Evolutionary conservation across 352 stramenopile species (phyloP).

Genomic region (Albugo laibachii): DNA sequence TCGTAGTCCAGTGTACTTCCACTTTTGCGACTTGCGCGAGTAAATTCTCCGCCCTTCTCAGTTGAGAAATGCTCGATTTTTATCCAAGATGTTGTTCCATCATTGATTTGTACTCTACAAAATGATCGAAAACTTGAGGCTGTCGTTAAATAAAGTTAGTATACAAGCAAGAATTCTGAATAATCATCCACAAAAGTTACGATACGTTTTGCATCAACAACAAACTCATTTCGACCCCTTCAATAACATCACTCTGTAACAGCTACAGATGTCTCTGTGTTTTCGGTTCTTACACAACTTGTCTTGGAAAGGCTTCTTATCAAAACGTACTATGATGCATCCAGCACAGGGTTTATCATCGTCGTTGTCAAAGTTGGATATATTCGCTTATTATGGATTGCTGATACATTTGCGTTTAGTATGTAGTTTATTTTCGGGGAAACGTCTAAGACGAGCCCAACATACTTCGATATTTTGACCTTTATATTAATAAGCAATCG

Average conservation of each 20-base stretch:
- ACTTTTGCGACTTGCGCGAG: neutral
- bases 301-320: neutral
- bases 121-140: constrained; percentile 1
- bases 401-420: too few species aligned
- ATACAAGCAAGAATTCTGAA: neutral
- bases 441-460: too few species aligned
- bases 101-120: constrained; percentile 4
- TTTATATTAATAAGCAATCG: too few species aligned
- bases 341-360: neutral
- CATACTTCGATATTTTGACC: too few species aligned
- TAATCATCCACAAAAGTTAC: constrained; percentile 8
- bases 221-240: neutral
- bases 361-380: too few species aligned
- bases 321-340: neutral
- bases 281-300: neutral
- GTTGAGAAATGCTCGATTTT: too few species aligned
- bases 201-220: too few species aligned
- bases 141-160: constrained; percentile 4
- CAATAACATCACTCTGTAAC: neutral
- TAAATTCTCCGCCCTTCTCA: neutral
- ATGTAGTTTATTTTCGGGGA: too few species aligned
- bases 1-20: neutral
- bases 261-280: neutral
- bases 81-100: constrained; percentile 1
- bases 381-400: too few species aligned